Conservation (phyloP, 352 stramenopile species). For the Pythium dissimile region DNA sequence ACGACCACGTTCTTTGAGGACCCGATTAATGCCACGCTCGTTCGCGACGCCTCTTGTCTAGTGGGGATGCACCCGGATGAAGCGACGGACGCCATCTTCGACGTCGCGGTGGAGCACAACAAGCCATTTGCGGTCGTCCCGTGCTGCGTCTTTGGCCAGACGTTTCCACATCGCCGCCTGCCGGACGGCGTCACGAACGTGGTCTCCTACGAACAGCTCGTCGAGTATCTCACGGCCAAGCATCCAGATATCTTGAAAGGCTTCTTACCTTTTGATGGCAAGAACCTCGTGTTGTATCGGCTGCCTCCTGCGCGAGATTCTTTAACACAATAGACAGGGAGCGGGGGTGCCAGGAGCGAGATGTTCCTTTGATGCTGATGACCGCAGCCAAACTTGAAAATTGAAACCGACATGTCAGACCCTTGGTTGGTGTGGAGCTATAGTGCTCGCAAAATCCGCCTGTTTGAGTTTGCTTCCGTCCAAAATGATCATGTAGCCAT, state of each 20-base stretch:
- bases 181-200: constrained; percentile 46
- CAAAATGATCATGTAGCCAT: no score
- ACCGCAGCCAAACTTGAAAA: no score
- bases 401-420: no score
- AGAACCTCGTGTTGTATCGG: constrained; percentile 79
- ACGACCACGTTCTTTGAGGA: constrained; percentile 52
- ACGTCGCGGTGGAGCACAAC: constrained; percentile 83
- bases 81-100: constrained; percentile 93
- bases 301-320: not conserved
- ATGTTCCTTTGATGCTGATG: no score
- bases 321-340: not conserved
- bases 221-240: constrained; percentile 80
- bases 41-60: constrained; percentile 78
- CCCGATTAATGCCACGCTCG: constrained; percentile 36
- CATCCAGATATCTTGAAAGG: constrained; percentile 48
- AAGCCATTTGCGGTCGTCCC: constrained; percentile 96
- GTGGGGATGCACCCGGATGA: constrained; percentile 95
- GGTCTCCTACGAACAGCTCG: constrained; percentile 70
- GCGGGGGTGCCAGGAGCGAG: no score
- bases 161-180: constrained; percentile 78
- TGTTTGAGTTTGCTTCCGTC: no score
- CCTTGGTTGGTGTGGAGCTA: no score
- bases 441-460: no score
- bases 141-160: constrained; percentile 93
- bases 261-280: constrained; percentile 78